These are phyloP conservation scores for Eragrostis curvula DNA, from an alignment of 176 grass and related monocot species.

Conservation along the genomic window DNA sequence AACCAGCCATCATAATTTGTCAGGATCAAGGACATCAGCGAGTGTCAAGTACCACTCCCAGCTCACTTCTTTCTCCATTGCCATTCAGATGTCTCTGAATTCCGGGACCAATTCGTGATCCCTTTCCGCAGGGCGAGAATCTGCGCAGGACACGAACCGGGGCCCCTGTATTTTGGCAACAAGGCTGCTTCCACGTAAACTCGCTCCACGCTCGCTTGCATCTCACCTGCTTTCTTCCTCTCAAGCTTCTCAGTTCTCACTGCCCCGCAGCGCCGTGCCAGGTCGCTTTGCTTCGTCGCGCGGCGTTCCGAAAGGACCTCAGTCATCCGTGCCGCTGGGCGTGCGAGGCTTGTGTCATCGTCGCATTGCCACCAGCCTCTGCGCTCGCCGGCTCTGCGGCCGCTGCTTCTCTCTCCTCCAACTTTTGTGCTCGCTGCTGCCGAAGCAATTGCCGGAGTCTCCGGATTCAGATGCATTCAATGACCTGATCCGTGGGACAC, in stretches of 20 bases:
- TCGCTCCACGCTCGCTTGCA: neutral
- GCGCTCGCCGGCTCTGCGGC: neutral
- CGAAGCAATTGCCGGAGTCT: conserved; percentile 34
- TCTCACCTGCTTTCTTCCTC: conserved; percentile 2
- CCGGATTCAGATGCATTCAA: conserved; percentile 58
- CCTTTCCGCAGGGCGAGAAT: conserved; percentile 35
- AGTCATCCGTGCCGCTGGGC: conserved; percentile 49
- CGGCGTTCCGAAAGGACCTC: conserved; percentile 24
- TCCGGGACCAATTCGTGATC: conserved; percentile 12
- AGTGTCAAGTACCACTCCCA: neutral
- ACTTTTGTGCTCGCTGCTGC: conserved; percentile 50
- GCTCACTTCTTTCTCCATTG: conserved; percentile 6
- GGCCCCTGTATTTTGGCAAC: conserved; percentile 23
- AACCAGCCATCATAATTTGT: neutral
- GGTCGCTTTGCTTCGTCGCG: neutral
- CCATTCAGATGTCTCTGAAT: conserved; percentile 20
- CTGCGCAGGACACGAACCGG: conserved; percentile 12
- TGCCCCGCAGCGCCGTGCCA: neutral
- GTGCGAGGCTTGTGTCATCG: conserved; percentile 38
- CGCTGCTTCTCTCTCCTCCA: conserved; percentile 34
- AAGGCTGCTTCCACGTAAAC: conserved; percentile 14
- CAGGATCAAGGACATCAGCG: neutral
- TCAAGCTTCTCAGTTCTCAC: neutral
- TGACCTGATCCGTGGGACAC: conserved; percentile 45
- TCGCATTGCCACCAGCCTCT: conserved; percentile 37